A percentile compares a stretch with the other conserved stretches of the same genome.
Evolutionary conservation across 331 rosid genomes (phyloP).

Genomic region (Pyrus hybrid): DNA sequence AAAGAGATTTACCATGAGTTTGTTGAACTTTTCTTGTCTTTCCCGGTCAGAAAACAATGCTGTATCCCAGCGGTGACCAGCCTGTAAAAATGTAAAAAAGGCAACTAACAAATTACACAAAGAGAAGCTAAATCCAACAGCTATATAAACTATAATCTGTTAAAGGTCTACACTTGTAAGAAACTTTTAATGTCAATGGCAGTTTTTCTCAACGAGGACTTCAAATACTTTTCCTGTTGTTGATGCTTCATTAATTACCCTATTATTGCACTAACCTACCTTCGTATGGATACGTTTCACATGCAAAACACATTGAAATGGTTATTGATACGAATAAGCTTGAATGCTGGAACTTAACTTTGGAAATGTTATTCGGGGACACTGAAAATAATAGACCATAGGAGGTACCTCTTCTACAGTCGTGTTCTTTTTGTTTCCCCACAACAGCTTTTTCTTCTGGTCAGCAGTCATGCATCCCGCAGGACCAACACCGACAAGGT

Average conservation of each 20-base stretch:
- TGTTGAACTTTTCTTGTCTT: conserved; percentile 93
- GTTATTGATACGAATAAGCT: not conserved
- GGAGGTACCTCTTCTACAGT: conserved; percentile 61
- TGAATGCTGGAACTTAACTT: not conserved
- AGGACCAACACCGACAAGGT: conserved; percentile 66
- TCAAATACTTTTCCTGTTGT: not conserved
- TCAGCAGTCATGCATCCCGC: conserved; percentile 77
- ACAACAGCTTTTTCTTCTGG: conserved; percentile 95
- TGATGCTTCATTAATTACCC: not conserved
- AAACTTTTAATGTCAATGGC: not conserved
- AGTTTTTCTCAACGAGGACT: not conserved
- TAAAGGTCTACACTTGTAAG: not conserved
- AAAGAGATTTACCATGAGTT: conserved; percentile 80
- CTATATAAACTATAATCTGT: not conserved
- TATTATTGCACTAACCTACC: not conserved
- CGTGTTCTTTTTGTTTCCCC: conserved; percentile 81
- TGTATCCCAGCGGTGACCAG: conserved; percentile 80
- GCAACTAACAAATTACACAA: conserved; percentile 1
- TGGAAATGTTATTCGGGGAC: not conserved
- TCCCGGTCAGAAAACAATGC: conserved; percentile 64
- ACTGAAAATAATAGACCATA: not conserved
- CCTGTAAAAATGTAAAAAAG: conserved; percentile 35
- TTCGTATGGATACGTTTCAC: not conserved
- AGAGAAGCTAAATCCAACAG: conserved; percentile 2
- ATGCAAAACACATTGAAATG: not conserved